phyloP scores from a whole-genome alignment of 371 early-diverging fungal species.

The Actinomortierella ambigua region DNA sequence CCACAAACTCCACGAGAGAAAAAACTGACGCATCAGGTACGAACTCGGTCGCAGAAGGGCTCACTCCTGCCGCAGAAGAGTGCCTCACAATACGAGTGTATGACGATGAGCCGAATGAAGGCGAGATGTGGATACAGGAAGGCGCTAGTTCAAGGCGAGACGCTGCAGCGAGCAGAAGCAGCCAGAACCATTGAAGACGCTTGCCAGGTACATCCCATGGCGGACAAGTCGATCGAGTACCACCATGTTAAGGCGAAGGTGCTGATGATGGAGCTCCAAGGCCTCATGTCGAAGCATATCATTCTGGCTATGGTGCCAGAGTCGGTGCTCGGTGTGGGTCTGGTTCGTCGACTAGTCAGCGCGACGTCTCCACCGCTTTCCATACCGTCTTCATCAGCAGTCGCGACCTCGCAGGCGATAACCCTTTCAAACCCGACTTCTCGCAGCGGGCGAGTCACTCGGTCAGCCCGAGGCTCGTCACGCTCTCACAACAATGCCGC shows the following conservation, averaged over 20 bases:
- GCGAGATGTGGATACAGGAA: slow-evolving; percentile 40
- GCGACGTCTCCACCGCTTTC: neutral
- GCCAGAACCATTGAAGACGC: slow-evolving; percentile 21
- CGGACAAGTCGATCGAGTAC: slow-evolving; percentile 25
- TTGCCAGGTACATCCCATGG: slow-evolving; percentile 16
- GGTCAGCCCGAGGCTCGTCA: neutral
- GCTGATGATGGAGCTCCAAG: slow-evolving; percentile 33
- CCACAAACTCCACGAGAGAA: slow-evolving; percentile 51
- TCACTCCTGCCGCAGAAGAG: neutral
- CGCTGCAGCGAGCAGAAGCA: slow-evolving; percentile 18
- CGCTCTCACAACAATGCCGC: slow-evolving; percentile 5
- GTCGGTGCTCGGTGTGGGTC: slow-evolving; percentile 28
- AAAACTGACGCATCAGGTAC: slow-evolving; percentile 9
- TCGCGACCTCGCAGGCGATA: too few species aligned
- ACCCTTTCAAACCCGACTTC: neutral
- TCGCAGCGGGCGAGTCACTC: neutral
- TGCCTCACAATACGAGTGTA: slow-evolving; percentile 31
- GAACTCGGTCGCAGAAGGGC: neutral
- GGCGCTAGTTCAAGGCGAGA: slow-evolving; percentile 16
- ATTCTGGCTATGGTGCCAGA: slow-evolving; percentile 41
- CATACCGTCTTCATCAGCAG: neutral
- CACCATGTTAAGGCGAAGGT: slow-evolving; percentile 30
- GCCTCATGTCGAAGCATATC: slow-evolving; percentile 27
- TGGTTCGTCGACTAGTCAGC: slow-evolving; percentile 8
- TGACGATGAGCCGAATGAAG: slow-evolving; percentile 42